Conservation (phyloP, 129 eudicot species). For the Cynara cardunculus region DNA sequence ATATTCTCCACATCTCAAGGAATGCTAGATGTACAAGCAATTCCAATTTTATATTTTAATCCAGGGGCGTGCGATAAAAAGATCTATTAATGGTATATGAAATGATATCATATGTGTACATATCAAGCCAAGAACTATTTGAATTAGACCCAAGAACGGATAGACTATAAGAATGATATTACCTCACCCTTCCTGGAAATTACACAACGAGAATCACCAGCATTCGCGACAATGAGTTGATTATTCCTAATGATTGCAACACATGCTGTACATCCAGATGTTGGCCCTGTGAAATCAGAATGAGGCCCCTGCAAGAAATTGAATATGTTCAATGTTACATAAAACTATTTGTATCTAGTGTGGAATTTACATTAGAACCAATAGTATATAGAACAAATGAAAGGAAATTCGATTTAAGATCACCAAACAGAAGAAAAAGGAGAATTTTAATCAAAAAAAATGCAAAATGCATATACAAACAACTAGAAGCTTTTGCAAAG, state of each 20-base stretch:
- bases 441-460: background rate
- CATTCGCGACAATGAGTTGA: slow-evolving; percentile 87
- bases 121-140: slow-evolving; percentile 1
- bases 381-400: background rate
- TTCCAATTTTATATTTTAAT: too few relatives aligned
- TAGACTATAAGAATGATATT: slow-evolving; percentile 12
- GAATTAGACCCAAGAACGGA: background rate
- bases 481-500: background rate
- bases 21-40: too few relatives aligned
- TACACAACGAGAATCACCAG: slow-evolving; percentile 96
- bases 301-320: slow-evolving; percentile 77
- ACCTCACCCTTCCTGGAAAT: slow-evolving; percentile 98
- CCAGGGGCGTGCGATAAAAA: too few relatives aligned
- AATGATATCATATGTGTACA: background rate
- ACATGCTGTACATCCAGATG: slow-evolving; percentile 96
- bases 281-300: slow-evolving; percentile 96
- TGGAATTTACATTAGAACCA: background rate
- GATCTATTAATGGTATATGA: background rate
- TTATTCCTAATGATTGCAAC: slow-evolving; percentile 75
- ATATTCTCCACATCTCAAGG: too few relatives aligned
- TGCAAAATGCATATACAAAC: background rate
- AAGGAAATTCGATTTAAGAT: background rate
- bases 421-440: background rate
- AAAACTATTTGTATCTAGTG: background rate
- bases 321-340: background rate